phyloP scores from a whole-genome alignment of 805 yeast genomes.

The Metschnikowia arizonensis region DNA sequence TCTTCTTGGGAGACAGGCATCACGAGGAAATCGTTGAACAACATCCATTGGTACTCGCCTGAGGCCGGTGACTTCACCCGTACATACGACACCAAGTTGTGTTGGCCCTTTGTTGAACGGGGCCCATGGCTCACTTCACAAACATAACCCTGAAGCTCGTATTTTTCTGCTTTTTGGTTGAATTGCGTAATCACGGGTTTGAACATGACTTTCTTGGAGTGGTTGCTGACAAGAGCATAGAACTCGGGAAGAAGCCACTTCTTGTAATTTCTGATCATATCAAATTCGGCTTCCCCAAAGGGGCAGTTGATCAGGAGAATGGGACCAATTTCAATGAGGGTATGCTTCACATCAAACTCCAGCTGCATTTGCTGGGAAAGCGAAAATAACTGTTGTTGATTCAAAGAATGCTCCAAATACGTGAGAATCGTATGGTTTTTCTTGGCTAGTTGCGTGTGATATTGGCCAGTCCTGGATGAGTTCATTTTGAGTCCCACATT shows the following conservation, averaged over 20 bases:
- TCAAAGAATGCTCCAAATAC: conserved; percentile 60
- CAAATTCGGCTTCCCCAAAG: conserved; percentile 52
- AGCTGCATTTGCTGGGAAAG: conserved; percentile 35
- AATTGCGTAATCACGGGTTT: conserved; percentile 29
- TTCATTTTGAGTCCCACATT: conserved; percentile 15
- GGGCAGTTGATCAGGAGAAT: conserved; percentile 59
- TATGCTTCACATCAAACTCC: conserved; percentile 48
- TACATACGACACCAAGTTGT: conserved; percentile 59
- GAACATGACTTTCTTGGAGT: conserved; percentile 33
- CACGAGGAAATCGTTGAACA: conserved; percentile 91
- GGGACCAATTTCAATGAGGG: conserved; percentile 57
- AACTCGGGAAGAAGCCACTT: conserved; percentile 65
- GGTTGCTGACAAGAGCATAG: conserved; percentile 36
- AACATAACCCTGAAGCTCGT: conserved; percentile 65
- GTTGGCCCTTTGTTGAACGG: conserved; percentile 36
- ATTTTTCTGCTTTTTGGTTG: conserved; percentile 39
- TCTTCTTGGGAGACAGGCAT: conserved; percentile 69
- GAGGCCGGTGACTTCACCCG: conserved; percentile 31
- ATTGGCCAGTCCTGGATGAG: neutral
- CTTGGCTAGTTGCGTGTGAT: conserved; percentile 14
- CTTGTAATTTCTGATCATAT: conserved; percentile 43
- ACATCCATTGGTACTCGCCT: conserved; percentile 55
- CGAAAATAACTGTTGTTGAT: conserved; percentile 46
- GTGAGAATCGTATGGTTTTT: conserved; percentile 42
- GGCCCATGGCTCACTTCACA: conserved; percentile 57